These are phyloP conservation scores for Lanmaoa rubissima DNA, from an alignment of 768 basidiomycete species.

Conservation along the genomic window DNA sequence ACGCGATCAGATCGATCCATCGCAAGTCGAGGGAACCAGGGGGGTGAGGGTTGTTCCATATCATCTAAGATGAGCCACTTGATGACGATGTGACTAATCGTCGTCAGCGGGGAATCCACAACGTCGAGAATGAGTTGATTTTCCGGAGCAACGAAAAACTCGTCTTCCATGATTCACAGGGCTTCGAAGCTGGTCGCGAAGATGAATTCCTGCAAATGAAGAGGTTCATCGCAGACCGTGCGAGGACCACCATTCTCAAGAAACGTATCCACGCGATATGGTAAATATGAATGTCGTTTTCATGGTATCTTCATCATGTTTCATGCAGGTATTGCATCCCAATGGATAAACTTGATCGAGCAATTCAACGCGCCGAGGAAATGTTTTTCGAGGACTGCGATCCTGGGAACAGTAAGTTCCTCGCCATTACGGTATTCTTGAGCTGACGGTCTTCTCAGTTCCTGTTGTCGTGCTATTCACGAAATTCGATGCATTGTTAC, in stretches of 20 bases:
- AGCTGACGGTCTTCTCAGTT: background rate
- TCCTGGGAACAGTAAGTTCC: background rate
- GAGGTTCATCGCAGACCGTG: background rate
- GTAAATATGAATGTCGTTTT: background rate
- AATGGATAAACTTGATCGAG: constrained; percentile 4
- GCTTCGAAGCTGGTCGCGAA: constrained; percentile 5
- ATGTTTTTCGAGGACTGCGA: constrained; percentile 1
- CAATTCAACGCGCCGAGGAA: background rate
- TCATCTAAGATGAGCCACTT: too few species aligned
- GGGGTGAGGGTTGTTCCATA: background rate
- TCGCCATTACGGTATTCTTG: too few species aligned
- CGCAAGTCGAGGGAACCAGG: background rate
- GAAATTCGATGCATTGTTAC: too few species aligned
- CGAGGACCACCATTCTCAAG: background rate
- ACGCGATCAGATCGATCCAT: background rate
- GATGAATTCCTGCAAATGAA: constrained; percentile 1
- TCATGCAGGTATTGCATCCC: constrained; percentile 6
- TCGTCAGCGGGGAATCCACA: background rate
- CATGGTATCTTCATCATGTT: background rate
- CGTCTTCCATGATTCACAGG: constrained; percentile 2
- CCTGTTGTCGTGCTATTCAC: too few species aligned
- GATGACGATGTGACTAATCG: too few species aligned
- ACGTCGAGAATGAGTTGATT: constrained; percentile 1
- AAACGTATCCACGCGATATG: constrained; percentile 7
- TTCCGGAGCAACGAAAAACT: constrained; percentile 2